Evolutionary conservation across 1,284 basidiomycete genomes (phyloP).

Genomic region (Trichosporon coremiiforme): DNA sequence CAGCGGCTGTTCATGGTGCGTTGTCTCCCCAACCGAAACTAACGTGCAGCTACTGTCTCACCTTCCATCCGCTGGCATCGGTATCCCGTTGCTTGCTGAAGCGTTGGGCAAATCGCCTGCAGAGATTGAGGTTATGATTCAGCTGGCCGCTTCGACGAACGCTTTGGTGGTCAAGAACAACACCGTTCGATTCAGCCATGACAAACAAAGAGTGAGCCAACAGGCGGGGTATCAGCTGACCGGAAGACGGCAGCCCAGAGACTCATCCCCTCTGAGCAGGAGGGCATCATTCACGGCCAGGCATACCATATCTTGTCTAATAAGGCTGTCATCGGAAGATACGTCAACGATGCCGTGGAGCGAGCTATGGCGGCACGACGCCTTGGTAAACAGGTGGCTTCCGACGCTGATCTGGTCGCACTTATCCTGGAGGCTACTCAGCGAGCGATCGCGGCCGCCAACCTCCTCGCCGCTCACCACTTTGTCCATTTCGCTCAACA

Average conservation of each 20-base stretch:
- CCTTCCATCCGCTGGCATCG: slow-evolving; percentile 41
- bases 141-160: slow-evolving; percentile 30
- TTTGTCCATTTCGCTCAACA: slow-evolving; percentile 33
- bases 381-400: slow-evolving; percentile 21
- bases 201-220: slow-evolving; percentile 41
- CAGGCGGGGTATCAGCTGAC: slow-evolving; percentile 19
- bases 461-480: slow-evolving; percentile 32
- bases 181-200: slow-evolving; percentile 44
- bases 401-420: slow-evolving; percentile 26
- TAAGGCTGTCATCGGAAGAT: slow-evolving; percentile 32
- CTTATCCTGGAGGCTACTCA: slow-evolving; percentile 35
- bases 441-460: slow-evolving; percentile 31
- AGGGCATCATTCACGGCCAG: slow-evolving; percentile 29
- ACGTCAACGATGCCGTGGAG: slow-evolving; percentile 44
- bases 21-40: background rate
- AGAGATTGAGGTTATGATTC: slow-evolving; percentile 29
- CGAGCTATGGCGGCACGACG: slow-evolving; percentile 36
- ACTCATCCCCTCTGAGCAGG: slow-evolving; percentile 33
- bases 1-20: slow-evolving; percentile 38
- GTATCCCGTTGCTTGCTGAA: slow-evolving; percentile 32
- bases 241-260: slow-evolving; percentile 40
- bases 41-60: slow-evolving; percentile 36
- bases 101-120: slow-evolving; percentile 28
- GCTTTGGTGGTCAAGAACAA: slow-evolving; percentile 21
- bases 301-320: slow-evolving; percentile 36